A percentile compares a stretch with the other conserved stretches of the same genome.
Conservation (phyloP, 2,329 filamentous ascomycete species). For the Pyrenochaeta sp. region DNA sequence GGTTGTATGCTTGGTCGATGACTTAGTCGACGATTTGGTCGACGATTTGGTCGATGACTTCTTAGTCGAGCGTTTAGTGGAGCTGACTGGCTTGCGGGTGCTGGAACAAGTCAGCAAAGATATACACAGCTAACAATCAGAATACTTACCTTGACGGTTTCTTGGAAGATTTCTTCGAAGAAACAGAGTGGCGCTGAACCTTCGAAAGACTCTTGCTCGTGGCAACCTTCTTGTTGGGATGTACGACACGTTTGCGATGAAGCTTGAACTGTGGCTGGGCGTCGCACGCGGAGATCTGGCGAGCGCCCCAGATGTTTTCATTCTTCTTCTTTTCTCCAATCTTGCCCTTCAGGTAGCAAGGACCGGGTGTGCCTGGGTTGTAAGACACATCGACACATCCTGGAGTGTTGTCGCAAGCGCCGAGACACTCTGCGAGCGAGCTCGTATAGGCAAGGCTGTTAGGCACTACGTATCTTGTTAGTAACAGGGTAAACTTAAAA, state of each 20-base stretch:
- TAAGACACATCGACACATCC: constrained; percentile 33
- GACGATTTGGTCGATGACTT: not conserved
- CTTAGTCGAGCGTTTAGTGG: too few relatives aligned
- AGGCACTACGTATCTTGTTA: constrained; percentile 13
- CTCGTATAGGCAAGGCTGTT: constrained; percentile 11
- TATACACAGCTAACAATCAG: too few relatives aligned
- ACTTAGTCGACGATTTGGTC: not conserved
- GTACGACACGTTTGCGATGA: constrained; percentile 19
- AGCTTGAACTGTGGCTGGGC: constrained; percentile 7
- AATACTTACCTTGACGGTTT: too few relatives aligned
- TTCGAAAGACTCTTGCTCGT: too few relatives aligned
- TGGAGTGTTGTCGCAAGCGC: constrained; percentile 24
- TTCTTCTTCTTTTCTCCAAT: constrained; percentile 13
- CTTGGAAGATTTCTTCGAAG: not conserved
- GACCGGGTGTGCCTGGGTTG: constrained; percentile 14
- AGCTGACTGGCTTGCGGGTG: too few relatives aligned
- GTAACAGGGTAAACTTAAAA: not conserved
- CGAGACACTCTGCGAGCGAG: constrained; percentile 23
- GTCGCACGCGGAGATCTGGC: constrained; percentile 15
- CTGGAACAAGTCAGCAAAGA: too few relatives aligned
- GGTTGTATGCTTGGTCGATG: not conserved
- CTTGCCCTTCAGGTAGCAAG: constrained; percentile 36
- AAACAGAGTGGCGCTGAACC: not conserved
- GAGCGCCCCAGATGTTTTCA: constrained; percentile 27
- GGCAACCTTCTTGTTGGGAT: not conserved